phyloP scores from a whole-genome alignment of 768 basidiomycete species.

The Lactarius sanguifluus region DNA sequence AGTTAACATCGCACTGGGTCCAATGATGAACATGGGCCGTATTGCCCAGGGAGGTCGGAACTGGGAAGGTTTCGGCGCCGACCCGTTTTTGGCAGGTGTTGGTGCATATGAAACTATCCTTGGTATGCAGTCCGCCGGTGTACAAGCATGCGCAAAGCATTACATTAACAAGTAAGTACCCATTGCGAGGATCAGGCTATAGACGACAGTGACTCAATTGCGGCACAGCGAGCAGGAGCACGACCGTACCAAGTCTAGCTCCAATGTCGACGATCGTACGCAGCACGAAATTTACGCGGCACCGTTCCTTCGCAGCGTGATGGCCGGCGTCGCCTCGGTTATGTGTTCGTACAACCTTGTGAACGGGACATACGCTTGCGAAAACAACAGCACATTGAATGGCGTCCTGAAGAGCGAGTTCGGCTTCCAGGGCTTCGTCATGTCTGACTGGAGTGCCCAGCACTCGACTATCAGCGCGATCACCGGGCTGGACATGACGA shows the following conservation, averaged over 20 bases:
- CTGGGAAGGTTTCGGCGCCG: conserved; percentile 95
- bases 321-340: conserved; percentile 69
- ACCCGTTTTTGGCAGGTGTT: conserved; percentile 85
- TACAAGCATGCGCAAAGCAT: conserved; percentile 88
- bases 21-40: conserved; percentile 90
- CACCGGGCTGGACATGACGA: conserved; percentile 64
- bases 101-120: conserved; percentile 76
- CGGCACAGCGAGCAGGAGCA: conserved; percentile 64
- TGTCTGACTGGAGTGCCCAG: conserved; percentile 74
- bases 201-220: background rate
- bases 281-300: conserved; percentile 73
- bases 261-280: conserved; percentile 78
- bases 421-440: conserved; percentile 75
- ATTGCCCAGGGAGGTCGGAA: conserved; percentile 82
- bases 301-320: conserved; percentile 67
- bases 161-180: conserved; percentile 65
- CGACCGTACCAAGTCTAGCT: conserved; percentile 52
- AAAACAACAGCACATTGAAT: conserved; percentile 69
- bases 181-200: conserved; percentile 23
- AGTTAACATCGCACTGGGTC: conserved; percentile 69
- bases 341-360: conserved; percentile 79
- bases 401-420: conserved; percentile 70
- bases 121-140: conserved; percentile 75
- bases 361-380: conserved; percentile 73
- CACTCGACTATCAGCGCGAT: conserved; percentile 60